Percentiles rank a stretch among this genome's conserved stretches.
Conservation (phyloP, 2,329 filamentous ascomycete genomes). For the Nothophaeocryptopus gaeumannii region DNA sequence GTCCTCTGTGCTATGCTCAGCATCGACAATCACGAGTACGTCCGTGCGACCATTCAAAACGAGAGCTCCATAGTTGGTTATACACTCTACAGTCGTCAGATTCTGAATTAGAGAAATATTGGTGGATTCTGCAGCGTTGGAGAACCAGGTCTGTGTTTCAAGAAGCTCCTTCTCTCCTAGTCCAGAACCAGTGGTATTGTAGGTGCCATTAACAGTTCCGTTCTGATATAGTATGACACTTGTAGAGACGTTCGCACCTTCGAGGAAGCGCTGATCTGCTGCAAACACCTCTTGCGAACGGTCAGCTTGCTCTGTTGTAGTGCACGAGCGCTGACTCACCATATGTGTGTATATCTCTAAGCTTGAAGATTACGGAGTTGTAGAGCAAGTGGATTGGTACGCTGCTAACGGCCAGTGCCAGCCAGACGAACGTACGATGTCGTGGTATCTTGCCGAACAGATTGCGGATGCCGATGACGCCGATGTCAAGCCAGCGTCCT, state of each 20-base stretch:
- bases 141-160: neutral
- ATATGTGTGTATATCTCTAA: slow-evolving; percentile 7
- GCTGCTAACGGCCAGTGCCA: slow-evolving; percentile 32
- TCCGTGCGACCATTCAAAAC: slow-evolving; percentile 6
- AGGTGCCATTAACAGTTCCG: no score
- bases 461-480: slow-evolving; percentile 44
- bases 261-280: no score
- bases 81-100: slow-evolving; percentile 13
- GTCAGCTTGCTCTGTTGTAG: no score
- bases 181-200: no score
- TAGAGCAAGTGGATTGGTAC: slow-evolving; percentile 40
- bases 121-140: neutral
- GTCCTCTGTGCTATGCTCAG: slow-evolving; percentile 4
- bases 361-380: slow-evolving; percentile 33
- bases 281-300: no score
- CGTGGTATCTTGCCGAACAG: slow-evolving; percentile 25
- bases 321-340: no score
- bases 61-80: slow-evolving; percentile 11
- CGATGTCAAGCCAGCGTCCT: slow-evolving; percentile 46
- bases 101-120: slow-evolving; percentile 5
- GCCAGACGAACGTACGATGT: slow-evolving; percentile 26
- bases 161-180: no score
- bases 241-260: no score
- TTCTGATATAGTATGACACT: no score
- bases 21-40: slow-evolving; percentile 14